A percentile compares a stretch with the other conserved stretches of the same genome.
Evolutionary conservation across 345 rosid species (phyloP).

Genomic region (Corchorus capsularis): DNA sequence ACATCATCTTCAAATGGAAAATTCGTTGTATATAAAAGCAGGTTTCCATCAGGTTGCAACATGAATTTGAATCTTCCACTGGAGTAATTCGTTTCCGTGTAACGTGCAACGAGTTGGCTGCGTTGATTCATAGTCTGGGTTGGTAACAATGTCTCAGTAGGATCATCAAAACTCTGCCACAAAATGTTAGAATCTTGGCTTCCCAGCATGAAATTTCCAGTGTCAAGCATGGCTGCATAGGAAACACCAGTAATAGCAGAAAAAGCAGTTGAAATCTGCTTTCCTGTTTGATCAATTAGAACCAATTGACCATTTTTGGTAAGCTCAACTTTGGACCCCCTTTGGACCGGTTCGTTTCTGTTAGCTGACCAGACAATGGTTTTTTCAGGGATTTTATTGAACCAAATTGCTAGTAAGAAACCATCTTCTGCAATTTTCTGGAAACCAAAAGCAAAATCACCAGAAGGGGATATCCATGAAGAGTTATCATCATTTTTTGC

Average conservation of each 20-base stretch:
- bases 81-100: conserved; percentile 33
- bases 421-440: neutral
- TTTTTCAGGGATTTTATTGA: conserved; percentile 40
- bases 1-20: conserved; percentile 16
- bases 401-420: conserved; percentile 46
- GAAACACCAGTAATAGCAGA: conserved; percentile 19
- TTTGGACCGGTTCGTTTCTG: conserved; percentile 25
- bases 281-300: conserved; percentile 38
- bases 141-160: conserved; percentile 61
- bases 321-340: conserved; percentile 43
- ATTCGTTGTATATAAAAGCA: conserved; percentile 27
- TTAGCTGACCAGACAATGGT: conserved; percentile 56
- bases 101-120: conserved; percentile 29
- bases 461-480: conserved; percentile 45
- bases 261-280: conserved; percentile 29
- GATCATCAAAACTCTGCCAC: conserved; percentile 54
- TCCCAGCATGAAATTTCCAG: conserved; percentile 51
- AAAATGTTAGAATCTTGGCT: conserved; percentile 10
- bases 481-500: conserved; percentile 24
- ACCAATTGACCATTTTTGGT: conserved; percentile 34
- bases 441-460: conserved; percentile 60
- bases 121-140: conserved; percentile 35
- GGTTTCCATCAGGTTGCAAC: conserved; percentile 38
- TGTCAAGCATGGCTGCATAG: conserved; percentile 47
- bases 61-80: conserved; percentile 38